These are phyloP conservation scores for Cyclanthera cordifolia DNA, from an alignment of 306 rosid genomes.

Conservation along the genomic window DNA sequence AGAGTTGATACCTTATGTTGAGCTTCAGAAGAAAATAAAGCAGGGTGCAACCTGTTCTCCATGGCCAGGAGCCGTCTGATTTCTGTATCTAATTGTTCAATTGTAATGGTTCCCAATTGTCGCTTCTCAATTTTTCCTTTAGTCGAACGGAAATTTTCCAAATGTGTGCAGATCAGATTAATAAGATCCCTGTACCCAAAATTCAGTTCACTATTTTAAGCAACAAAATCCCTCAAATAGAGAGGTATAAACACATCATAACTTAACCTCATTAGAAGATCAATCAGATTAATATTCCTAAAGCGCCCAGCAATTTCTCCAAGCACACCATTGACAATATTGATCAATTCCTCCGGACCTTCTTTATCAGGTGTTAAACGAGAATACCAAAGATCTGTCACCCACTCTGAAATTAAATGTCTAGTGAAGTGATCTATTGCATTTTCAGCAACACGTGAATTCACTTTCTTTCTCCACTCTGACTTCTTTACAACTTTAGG, in stretches of 20 bases:
- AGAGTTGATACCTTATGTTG: constrained; percentile 73
- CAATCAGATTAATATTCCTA: constrained; percentile 82
- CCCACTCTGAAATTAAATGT: constrained; percentile 89
- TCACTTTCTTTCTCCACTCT: constrained; percentile 83
- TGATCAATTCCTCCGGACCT: constrained; percentile 83
- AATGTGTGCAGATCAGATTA: constrained; percentile 60
- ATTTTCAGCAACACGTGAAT: constrained; percentile 81
- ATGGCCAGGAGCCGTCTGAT: constrained; percentile 52
- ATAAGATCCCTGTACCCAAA: constrained; percentile 76
- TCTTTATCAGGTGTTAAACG: constrained; percentile 80
- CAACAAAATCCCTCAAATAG: not conserved
- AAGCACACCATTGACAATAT: constrained; percentile 55
- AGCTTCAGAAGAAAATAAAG: constrained; percentile 90
- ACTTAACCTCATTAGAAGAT: constrained; percentile 75
- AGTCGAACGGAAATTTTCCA: constrained; percentile 80
- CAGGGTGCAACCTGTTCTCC: constrained; percentile 92
- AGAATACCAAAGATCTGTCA: constrained; percentile 88
- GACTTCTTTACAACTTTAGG: constrained; percentile 44
- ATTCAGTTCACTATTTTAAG: constrained; percentile 19
- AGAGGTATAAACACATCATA: constrained; percentile 12
- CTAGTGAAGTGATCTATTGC: constrained; percentile 74
- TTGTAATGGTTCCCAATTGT: constrained; percentile 37
- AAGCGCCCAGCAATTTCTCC: constrained; percentile 80
- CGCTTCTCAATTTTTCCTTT: constrained; percentile 54
- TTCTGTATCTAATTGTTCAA: constrained; percentile 59